Conservation (phyloP, 208 protist species). For the Acanthamoeba sp. region DNA sequence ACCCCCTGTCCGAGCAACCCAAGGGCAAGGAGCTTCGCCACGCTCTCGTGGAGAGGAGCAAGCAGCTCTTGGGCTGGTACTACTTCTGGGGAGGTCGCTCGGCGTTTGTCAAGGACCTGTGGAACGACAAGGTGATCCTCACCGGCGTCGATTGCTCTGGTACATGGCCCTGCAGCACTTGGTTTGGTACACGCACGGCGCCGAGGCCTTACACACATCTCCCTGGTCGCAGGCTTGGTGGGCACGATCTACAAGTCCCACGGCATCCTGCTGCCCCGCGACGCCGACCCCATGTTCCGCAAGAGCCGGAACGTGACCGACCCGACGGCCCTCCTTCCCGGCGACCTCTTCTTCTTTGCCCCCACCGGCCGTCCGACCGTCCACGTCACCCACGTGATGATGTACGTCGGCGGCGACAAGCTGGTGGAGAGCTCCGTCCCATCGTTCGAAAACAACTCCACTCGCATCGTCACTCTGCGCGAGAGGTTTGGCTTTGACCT, state of each 20-base stretch:
- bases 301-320: slow-evolving; percentile 66
- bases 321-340: slow-evolving; percentile 24
- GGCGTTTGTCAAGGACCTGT: slow-evolving; percentile 56
- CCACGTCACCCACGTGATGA: slow-evolving; percentile 63
- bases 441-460: slow-evolving; percentile 54
- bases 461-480: slow-evolving; percentile 34
- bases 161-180: background rate
- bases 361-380: background rate
- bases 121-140: slow-evolving; percentile 54
- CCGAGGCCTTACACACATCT: background rate
- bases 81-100: slow-evolving; percentile 74
- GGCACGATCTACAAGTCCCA: slow-evolving; percentile 67
- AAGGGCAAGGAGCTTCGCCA: slow-evolving; percentile 47
- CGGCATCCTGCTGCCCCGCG: slow-evolving; percentile 66
- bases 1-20: background rate
- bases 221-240: slow-evolving; percentile 25
- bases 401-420: slow-evolving; percentile 59
- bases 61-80: slow-evolving; percentile 67
- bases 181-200: background rate
- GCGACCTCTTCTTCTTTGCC: slow-evolving; percentile 70
- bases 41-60: slow-evolving; percentile 67
- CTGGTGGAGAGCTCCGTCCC: slow-evolving; percentile 58
- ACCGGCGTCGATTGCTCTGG: slow-evolving; percentile 68
- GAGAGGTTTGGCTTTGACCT: slow-evolving; percentile 61
- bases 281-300: slow-evolving; percentile 59